phyloP scores from a whole-genome alignment of 768 basidiomycete genomes.

The Tylopilus balloui region DNA sequence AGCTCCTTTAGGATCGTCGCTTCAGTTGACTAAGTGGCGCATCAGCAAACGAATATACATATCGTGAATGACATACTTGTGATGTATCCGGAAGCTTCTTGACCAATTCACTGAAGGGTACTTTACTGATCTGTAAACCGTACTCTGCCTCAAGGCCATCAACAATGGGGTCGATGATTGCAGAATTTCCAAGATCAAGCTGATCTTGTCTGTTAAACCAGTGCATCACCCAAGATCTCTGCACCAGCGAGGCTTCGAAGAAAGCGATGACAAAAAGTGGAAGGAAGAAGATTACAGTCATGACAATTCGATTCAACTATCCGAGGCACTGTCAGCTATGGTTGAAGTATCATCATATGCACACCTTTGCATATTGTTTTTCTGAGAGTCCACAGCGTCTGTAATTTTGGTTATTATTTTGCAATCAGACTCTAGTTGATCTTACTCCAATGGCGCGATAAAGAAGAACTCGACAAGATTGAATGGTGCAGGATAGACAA shows the following conservation, averaged over 20 bases:
- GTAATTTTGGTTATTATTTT: slow-evolving; percentile 1
- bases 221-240: slow-evolving; percentile 58
- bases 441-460: slow-evolving; percentile 84
- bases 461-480: slow-evolving; percentile 80
- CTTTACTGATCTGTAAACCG: slow-evolving; percentile 64
- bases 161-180: slow-evolving; percentile 55
- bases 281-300: slow-evolving; percentile 77
- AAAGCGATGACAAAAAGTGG: slow-evolving; percentile 72
- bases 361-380: slow-evolving; percentile 57
- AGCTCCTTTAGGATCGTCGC: slow-evolving; percentile 63
- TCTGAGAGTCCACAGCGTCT: slow-evolving; percentile 45
- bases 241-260: slow-evolving; percentile 58
- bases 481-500: slow-evolving; percentile 86
- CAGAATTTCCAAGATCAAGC: slow-evolving; percentile 50
- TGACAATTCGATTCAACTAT: slow-evolving; percentile 73
- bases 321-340: slow-evolving; percentile 3
- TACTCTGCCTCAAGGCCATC: slow-evolving; percentile 48
- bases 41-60: slow-evolving; percentile 2
- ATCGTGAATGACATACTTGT: slow-evolving; percentile 45
- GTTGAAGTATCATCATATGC: neutral
- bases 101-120: slow-evolving; percentile 64
- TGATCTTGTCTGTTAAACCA: slow-evolving; percentile 65
- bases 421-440: slow-evolving; percentile 5
- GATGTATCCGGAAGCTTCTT: slow-evolving; percentile 69
- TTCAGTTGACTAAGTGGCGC: slow-evolving; percentile 61